Evolutionary conservation across 1,139 yeast species (phyloP).

Genomic region (Candida sanyaensis): DNA sequence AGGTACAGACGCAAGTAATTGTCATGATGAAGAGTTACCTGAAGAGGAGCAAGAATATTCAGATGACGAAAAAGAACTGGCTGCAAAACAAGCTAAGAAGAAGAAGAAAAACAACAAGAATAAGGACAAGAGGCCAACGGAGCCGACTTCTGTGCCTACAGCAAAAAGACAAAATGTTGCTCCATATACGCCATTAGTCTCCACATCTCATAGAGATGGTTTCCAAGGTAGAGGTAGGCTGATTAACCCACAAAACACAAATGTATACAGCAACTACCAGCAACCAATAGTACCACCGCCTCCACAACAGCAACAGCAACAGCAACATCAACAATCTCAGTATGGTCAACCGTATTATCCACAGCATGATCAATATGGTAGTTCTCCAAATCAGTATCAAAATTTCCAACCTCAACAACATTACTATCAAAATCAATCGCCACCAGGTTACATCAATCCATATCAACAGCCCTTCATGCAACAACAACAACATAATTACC

Average conservation of each 20-base stretch:
- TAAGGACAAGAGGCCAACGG: constrained; percentile 13
- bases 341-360: constrained; percentile 15
- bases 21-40: constrained; percentile 92
- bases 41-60: constrained; percentile 93
- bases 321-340: constrained; percentile 5
- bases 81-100: constrained; percentile 58
- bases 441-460: constrained; percentile 2
- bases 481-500: constrained; percentile 10
- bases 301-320: background rate
- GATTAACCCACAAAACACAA: constrained; percentile 11
- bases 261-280: background rate
- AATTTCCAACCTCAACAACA: constrained; percentile 6
- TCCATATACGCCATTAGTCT: constrained; percentile 12
- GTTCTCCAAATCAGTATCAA: constrained; percentile 2
- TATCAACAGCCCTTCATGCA: constrained; percentile 7
- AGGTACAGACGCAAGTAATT: constrained; percentile 94
- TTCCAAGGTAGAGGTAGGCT: constrained; percentile 6
- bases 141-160: constrained; percentile 5
- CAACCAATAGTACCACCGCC: background rate
- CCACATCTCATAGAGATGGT: background rate
- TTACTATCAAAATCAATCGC: constrained; percentile 1
- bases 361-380: constrained; percentile 3
- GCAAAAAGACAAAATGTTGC: constrained; percentile 19
- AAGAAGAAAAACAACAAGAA: constrained; percentile 46
- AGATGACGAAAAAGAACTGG: constrained; percentile 82